phyloP scores from a whole-genome alignment of 495 filamentous ascomycete genomes.

The Tuber aestivum region DNA sequence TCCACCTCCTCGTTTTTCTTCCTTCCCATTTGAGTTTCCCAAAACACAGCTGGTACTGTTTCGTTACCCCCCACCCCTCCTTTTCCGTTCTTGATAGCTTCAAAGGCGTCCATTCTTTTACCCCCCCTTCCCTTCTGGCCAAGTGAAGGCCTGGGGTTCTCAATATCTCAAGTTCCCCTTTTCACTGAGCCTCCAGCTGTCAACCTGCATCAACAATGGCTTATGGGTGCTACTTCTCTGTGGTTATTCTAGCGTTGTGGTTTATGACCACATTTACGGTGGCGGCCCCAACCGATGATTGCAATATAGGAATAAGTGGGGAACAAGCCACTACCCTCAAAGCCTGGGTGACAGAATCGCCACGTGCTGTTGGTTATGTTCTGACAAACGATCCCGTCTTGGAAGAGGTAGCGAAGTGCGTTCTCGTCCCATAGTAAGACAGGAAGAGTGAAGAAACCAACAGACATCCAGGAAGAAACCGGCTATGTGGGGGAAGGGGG shows the following conservation, averaged over 20 bases:
- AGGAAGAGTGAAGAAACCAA: background rate
- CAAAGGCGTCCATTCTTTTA: background rate
- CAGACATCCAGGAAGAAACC: background rate
- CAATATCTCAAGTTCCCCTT: background rate
- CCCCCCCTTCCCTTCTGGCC: background rate
- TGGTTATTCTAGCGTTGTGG: background rate
- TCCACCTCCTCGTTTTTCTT: background rate
- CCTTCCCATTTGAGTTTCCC: background rate
- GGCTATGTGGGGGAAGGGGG: background rate
- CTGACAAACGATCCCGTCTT: background rate
- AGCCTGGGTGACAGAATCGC: background rate
- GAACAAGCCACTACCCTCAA: background rate
- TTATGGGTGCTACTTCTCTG: background rate
- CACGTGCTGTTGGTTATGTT: background rate
- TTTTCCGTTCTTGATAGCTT: background rate
- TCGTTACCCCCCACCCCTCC: background rate
- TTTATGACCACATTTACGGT: background rate
- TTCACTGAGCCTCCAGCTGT: background rate
- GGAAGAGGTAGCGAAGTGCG: background rate
- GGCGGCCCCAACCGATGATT: background rate
- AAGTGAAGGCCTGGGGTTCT: background rate
- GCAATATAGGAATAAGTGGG: background rate
- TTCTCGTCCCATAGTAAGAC: background rate
- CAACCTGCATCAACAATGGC: background rate
- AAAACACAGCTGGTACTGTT: slow-evolving; percentile 1